Percentiles rank a stretch among this genome's conserved stretches.
Conservation (phyloP, 805 yeast genomes). For the Tanozyma kutaoensis region DNA sequence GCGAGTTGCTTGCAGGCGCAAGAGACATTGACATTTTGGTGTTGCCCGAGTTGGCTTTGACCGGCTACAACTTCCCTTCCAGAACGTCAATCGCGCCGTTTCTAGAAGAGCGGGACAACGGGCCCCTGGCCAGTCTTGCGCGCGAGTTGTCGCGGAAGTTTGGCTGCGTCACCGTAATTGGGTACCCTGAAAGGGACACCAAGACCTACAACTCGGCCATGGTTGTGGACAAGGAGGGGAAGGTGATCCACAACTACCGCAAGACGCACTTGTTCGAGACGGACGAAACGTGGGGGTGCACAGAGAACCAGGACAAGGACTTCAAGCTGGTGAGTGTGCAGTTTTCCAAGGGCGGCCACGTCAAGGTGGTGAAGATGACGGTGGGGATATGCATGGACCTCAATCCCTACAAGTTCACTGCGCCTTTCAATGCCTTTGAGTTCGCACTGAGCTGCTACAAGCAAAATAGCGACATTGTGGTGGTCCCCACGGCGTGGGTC, state of each 20-base stretch:
- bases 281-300: slow-evolving; percentile 71
- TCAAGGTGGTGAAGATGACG: slow-evolving; percentile 19
- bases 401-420: slow-evolving; percentile 73
- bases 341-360: slow-evolving; percentile 8
- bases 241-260: slow-evolving; percentile 50
- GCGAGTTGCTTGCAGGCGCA: no score
- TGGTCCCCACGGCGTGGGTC: slow-evolving; percentile 87
- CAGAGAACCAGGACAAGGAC: slow-evolving; percentile 44
- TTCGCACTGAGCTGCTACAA: slow-evolving; percentile 41
- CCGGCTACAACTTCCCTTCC: slow-evolving; percentile 63
- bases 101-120: slow-evolving; percentile 33
- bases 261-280: slow-evolving; percentile 68
- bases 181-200: slow-evolving; percentile 58
- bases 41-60: slow-evolving; percentile 73
- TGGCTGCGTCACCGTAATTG: slow-evolving; percentile 59
- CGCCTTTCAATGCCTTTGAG: slow-evolving; percentile 68
- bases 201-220: slow-evolving; percentile 59
- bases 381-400: slow-evolving; percentile 93
- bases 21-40: slow-evolving; percentile 67
- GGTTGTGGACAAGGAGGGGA: slow-evolving; percentile 47
- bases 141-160: slow-evolving; percentile 31
- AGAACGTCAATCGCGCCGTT: slow-evolving; percentile 35
- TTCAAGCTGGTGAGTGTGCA: slow-evolving; percentile 38
- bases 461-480: slow-evolving; percentile 37
- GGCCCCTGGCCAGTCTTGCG: slow-evolving; percentile 47